Conservation (phyloP, 176 grass and related monocot species). For the Oryza australiensis region DNA sequence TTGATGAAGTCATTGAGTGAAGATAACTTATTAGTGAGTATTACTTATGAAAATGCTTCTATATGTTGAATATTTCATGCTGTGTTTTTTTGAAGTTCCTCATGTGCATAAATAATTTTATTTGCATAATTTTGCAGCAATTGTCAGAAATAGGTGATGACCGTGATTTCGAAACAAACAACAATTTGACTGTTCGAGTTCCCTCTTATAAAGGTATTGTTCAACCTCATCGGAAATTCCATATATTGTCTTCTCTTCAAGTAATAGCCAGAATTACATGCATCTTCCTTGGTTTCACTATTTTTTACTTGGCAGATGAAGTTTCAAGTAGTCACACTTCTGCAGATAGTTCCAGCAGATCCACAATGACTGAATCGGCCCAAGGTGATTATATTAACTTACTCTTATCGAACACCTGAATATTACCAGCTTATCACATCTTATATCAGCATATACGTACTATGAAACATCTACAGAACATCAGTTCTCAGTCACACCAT, state of each 20-base stretch:
- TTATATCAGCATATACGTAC: constrained; percentile 28
- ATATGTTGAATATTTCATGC: background rate
- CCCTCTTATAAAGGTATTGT: constrained; percentile 63
- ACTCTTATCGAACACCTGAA: background rate
- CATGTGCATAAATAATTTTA: constrained; percentile 19
- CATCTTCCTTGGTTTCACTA: constrained; percentile 13
- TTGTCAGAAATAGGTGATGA: constrained; percentile 59
- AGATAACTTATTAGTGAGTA: constrained; percentile 76
- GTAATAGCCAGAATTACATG: background rate
- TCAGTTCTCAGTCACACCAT: constrained; percentile 71
- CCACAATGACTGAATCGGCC: constrained; percentile 47
- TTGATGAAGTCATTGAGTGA: constrained; percentile 83
- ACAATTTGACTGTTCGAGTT: constrained; percentile 42
- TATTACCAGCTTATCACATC: background rate
- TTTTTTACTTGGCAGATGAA: constrained; percentile 55
- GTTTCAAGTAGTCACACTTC: constrained; percentile 46
- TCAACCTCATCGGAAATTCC: constrained; percentile 17
- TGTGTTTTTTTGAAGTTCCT: constrained; percentile 1
- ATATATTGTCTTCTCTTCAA: constrained; percentile 16
- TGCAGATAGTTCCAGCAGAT: constrained; percentile 51
- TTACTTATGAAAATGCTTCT: background rate
- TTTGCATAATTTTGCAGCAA: constrained; percentile 55
- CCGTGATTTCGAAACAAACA: constrained; percentile 31
- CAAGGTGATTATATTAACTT: constrained; percentile 57
- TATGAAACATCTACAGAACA: constrained; percentile 50